Percentiles rank a stretch among this genome's conserved stretches.
phyloP scores from a whole-genome alignment of 768 basidiomycete species.

The Amylocystis lapponica region DNA sequence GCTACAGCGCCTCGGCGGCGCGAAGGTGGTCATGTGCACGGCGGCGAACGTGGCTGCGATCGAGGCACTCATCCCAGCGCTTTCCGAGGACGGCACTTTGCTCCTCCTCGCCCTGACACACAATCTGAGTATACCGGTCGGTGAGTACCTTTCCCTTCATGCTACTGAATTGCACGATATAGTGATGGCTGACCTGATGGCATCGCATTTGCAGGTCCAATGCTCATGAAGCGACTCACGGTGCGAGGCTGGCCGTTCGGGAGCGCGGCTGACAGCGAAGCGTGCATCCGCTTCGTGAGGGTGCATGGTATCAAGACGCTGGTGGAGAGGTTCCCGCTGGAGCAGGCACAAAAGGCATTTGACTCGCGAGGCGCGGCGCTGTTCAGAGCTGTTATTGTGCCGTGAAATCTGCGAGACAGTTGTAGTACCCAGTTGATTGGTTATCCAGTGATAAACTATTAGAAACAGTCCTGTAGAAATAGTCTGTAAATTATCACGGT shows the following conservation, averaged over 20 bases:
- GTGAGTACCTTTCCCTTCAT: constrained; percentile 5
- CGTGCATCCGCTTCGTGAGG: constrained; percentile 11
- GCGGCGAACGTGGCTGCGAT: constrained; percentile 20
- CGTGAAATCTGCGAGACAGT: constrained; percentile 3
- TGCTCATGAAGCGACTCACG: constrained; percentile 17
- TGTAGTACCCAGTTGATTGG: no score
- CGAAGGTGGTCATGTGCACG: constrained; percentile 31
- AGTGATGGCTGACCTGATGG: constrained; percentile 2
- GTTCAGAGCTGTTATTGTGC: constrained; percentile 20
- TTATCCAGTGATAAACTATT: no score
- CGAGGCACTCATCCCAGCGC: constrained; percentile 14
- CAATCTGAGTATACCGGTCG: constrained; percentile 13
- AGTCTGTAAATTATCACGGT: no score
- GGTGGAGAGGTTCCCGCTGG: constrained; percentile 19
- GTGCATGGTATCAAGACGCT: constrained; percentile 15
- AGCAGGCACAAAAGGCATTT: constrained; percentile 20
- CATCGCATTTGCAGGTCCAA: constrained; percentile 7
- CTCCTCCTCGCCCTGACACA: constrained; percentile 14
- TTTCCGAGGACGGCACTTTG: constrained; percentile 18
- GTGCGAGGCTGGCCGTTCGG: constrained; percentile 21
- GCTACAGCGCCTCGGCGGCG: constrained; percentile 33
- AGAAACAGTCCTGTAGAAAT: no score
- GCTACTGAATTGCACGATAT: neutral
- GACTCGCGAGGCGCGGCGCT: constrained; percentile 13
- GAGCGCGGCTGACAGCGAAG: constrained; percentile 16